Conservation (phyloP, 2,329 filamentous ascomycete genomes). For the Fusarium oxysporum region DNA sequence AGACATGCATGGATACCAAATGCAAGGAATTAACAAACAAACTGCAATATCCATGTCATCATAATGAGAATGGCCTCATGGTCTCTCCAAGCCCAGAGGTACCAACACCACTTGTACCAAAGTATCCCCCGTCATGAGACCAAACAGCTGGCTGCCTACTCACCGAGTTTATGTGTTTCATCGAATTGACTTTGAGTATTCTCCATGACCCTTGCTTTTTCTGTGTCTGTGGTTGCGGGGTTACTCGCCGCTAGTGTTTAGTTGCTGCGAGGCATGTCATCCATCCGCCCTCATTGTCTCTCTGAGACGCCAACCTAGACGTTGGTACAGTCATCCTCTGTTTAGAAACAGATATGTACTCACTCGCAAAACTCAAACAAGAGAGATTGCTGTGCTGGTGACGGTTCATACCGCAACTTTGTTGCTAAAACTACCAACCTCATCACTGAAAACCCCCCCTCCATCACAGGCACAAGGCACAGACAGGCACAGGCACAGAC, state of each 20-base stretch:
- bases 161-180: slow-evolving; percentile 34
- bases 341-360: background rate
- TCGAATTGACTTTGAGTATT: slow-evolving; percentile 24
- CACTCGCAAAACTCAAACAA: background rate
- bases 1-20: slow-evolving; percentile 3
- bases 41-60: slow-evolving; percentile 31
- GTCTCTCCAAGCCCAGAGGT: slow-evolving; percentile 22
- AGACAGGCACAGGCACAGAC: background rate
- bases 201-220: slow-evolving; percentile 32
- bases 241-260: slow-evolving; percentile 38
- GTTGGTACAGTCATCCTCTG: slow-evolving; percentile 21
- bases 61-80: slow-evolving; percentile 21
- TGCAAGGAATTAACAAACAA: slow-evolving; percentile 30
- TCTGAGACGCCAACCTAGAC: slow-evolving; percentile 30
- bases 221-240: slow-evolving; percentile 36
- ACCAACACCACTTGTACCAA: slow-evolving; percentile 35
- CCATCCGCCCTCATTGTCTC: slow-evolving; percentile 11
- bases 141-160: slow-evolving; percentile 24
- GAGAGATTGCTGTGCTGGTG: slow-evolving; percentile 11
- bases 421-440: slow-evolving; percentile 1
- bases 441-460: slow-evolving; percentile 16
- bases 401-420: slow-evolving; percentile 33
- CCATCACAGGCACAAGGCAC: slow-evolving; percentile 25
- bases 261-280: slow-evolving; percentile 34
- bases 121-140: slow-evolving; percentile 13